Evolutionary conservation across 305 asterid genomes (phyloP).

Genomic region (Euphrasia arctica): DNA sequence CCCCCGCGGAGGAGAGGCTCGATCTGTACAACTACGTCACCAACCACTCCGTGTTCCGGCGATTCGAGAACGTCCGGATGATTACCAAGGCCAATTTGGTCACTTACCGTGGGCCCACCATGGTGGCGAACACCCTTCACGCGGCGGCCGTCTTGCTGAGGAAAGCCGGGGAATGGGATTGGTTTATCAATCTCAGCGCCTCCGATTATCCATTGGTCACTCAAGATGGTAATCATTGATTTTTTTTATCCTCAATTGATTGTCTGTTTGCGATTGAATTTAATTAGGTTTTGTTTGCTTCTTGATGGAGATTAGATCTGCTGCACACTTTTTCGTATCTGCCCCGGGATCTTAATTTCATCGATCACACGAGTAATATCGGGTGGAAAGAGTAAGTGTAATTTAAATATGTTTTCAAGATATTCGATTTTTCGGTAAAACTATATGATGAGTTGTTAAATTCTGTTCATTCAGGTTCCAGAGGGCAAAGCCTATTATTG

Average conservation of each 20-base stretch:
- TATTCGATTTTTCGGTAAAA: background rate
- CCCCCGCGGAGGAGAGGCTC: conserved; percentile 66
- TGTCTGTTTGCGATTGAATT: conserved; percentile 18
- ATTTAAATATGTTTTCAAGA: background rate
- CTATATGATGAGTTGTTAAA: background rate
- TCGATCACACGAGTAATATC: conserved; percentile 92
- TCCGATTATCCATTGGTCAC: conserved; percentile 88
- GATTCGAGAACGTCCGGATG: conserved; percentile 77
- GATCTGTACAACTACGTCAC: conserved; percentile 60
- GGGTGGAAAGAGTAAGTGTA: conserved; percentile 98
- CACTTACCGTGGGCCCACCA: conserved; percentile 91
- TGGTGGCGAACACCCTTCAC: conserved; percentile 91
- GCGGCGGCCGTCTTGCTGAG: conserved; percentile 83
- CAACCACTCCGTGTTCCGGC: conserved; percentile 32
- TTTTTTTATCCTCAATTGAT: background rate
- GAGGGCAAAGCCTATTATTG: conserved; percentile 90
- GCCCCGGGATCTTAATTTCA: conserved; percentile 94
- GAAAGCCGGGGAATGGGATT: conserved; percentile 94
- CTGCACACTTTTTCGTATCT: conserved; percentile 83
- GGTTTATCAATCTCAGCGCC: conserved; percentile 94
- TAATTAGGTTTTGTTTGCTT: conserved; percentile 24
- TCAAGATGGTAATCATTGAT: conserved; percentile 65
- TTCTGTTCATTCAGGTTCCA: conserved; percentile 54
- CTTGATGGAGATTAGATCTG: conserved; percentile 55
- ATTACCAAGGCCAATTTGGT: conserved; percentile 87